Conservation (phyloP, 1,284 basidiomycete species). For the Laetiporus sulphureus region DNA sequence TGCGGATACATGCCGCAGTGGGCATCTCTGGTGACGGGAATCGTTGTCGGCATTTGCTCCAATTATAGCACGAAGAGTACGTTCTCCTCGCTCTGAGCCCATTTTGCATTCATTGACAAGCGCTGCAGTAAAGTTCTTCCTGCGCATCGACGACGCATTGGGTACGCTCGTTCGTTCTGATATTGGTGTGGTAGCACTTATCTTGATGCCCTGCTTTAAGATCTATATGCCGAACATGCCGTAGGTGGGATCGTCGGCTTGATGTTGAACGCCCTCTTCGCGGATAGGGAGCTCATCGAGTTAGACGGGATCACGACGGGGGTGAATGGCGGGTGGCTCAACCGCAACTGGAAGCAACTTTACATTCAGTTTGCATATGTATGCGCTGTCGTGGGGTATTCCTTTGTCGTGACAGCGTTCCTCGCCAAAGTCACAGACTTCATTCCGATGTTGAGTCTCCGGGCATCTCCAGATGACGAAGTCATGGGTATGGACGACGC, state of each 20-base stretch:
- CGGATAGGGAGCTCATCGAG: constrained; percentile 52
- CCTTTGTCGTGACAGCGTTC: constrained; percentile 62
- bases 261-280: constrained; percentile 76
- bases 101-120: constrained; percentile 14
- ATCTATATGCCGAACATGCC: constrained; percentile 89
- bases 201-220: constrained; percentile 27
- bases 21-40: constrained; percentile 74
- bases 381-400: constrained; percentile 58
- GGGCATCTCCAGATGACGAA: constrained; percentile 73
- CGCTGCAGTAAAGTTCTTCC: constrained; percentile 52
- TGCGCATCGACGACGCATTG: constrained; percentile 76
- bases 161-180: constrained; percentile 12
- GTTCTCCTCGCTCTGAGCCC: constrained; percentile 20
- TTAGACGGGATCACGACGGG: constrained; percentile 74
- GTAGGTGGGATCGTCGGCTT: constrained; percentile 86
- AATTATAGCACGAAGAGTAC: constrained; percentile 85
- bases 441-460: constrained; percentile 73
- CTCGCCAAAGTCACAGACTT: constrained; percentile 68
- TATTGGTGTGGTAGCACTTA: background rate
- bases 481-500: constrained; percentile 85
- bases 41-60: constrained; percentile 69
- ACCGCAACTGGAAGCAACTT: constrained; percentile 68
- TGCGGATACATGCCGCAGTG: constrained; percentile 62
- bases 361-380: constrained; percentile 85
- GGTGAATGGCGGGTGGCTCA: constrained; percentile 65